phyloP scores from a whole-genome alignment of 164 flowering plant genomes.

The Chimonanthus salicifolius region DNA sequence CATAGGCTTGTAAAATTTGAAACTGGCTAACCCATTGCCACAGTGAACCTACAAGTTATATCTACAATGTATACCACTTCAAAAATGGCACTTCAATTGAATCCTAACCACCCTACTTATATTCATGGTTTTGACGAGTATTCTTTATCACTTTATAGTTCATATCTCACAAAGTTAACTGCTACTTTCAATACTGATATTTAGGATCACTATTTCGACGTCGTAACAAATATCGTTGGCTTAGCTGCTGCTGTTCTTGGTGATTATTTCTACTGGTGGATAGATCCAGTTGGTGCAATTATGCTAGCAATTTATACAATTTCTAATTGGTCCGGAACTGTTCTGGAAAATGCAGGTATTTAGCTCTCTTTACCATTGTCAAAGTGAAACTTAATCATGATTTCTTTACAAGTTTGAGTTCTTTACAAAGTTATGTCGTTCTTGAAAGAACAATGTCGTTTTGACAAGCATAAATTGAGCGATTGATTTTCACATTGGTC shows the following conservation, averaged over 20 bases:
- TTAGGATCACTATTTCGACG: constrained; percentile 82
- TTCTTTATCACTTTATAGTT: background rate
- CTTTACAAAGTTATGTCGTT: background rate
- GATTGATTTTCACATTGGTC: background rate
- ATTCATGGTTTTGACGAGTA: background rate
- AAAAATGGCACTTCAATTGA: background rate
- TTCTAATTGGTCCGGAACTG: constrained; percentile 65
- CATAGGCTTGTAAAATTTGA: too few species aligned
- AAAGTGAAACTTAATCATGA: too few species aligned
- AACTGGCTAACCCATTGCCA: background rate
- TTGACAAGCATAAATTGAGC: background rate
- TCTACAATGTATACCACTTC: background rate
- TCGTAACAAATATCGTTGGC: constrained; percentile 66
- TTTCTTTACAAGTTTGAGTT: background rate
- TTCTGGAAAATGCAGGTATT: constrained; percentile 75
- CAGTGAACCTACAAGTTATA: background rate
- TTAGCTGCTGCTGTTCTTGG: constrained; percentile 68
- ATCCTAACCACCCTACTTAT: background rate
- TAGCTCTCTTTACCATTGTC: background rate
- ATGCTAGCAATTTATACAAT: constrained; percentile 60
- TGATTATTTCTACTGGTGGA: constrained; percentile 66
- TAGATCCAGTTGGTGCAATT: constrained; percentile 71
- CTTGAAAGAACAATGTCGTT: background rate
- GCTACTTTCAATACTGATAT: background rate
- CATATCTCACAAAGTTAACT: background rate